Conservation (phyloP, 768 basidiomycete genomes). For the Lentinula sp. region DNA sequence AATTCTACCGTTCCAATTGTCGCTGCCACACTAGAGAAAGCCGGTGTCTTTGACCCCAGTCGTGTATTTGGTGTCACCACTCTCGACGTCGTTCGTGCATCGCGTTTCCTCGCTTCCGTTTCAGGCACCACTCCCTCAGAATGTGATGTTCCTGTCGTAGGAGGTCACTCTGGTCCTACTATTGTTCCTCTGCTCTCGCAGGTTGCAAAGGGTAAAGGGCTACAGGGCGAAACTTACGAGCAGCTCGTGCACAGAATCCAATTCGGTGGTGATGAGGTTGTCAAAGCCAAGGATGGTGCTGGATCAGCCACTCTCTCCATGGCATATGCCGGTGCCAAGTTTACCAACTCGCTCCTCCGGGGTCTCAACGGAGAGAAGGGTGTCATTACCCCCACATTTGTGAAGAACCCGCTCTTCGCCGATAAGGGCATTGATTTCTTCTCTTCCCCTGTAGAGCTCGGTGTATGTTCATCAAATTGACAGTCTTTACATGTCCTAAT, state of each 20-base stretch:
- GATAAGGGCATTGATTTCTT: conserved; percentile 91
- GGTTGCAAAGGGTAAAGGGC: conserved; percentile 56
- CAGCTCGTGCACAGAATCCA: conserved; percentile 91
- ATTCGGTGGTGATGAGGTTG: conserved; percentile 97
- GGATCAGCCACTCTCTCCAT: conserved; percentile 94
- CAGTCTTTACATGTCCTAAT: background rate
- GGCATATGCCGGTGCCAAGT: conserved; percentile 93
- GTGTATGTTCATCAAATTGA: conserved; percentile 43
- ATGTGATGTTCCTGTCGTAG: conserved; percentile 78
- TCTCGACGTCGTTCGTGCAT: conserved; percentile 95
- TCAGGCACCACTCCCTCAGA: conserved; percentile 59
- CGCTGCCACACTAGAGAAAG: conserved; percentile 84
- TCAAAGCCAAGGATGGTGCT: conserved; percentile 94
- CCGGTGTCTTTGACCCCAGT: conserved; percentile 85
- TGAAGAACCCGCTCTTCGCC: conserved; percentile 82
- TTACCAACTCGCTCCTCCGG: conserved; percentile 74
- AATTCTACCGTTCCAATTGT: conserved; percentile 98
- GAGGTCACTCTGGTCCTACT: conserved; percentile 96
- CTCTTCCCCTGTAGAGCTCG: conserved; percentile 91
- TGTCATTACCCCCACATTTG: conserved; percentile 79
- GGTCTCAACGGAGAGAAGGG: conserved; percentile 88
- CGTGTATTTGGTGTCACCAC: conserved; percentile 96
- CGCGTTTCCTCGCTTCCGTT: conserved; percentile 80
- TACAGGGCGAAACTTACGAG: conserved; percentile 69
- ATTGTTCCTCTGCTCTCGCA: conserved; percentile 97